Base-by-base conservation (phyloP, 2,329 filamentous ascomycete species). In the Diplodia mutila region DNA sequence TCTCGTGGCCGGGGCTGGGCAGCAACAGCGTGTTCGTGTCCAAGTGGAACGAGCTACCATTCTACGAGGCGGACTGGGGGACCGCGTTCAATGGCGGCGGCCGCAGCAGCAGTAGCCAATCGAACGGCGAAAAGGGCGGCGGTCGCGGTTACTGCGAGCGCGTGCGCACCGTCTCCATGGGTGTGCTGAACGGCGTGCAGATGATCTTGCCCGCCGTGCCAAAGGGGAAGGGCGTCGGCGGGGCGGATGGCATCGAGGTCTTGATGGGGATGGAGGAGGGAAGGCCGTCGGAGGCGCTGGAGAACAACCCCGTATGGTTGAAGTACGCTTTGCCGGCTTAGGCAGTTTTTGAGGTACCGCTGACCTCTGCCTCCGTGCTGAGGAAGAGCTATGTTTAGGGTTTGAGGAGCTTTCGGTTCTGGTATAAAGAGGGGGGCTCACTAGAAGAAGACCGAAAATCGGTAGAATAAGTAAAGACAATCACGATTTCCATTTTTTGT, bases 151-250 rank as follows among this genome's bases (percentile, higher is more conserved):
- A 46, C 18, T 49, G 42, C 59, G 59, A 63, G 42, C 42, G 59
- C 27, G 5, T 37, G 27, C 18, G 59, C 14, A 37, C 29, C 11
- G 27, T 21, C 7, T 16, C 27, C 5, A 27, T 37, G 25, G 59
- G 42, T n/a, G 18, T 63, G n/a, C 12, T 63, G 59, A 63, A 63
- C 2, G 59, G 59, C 27, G 18, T 51, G 27, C 59, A 63, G 27
- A n/a, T 63, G 59, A 21, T 63, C 7, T 7, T 63, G 59, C 59
- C 59, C 46, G 5, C 27, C 6, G 42, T 63, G 46, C 59, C 59
- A 4, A 46, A 5, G 59, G 18, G 32, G 18, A 21, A 6, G 7
- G 53, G 18, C 18, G 9, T 34, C 4, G 32, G 32, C 2, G 59
- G 29, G 23, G 11, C 8, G 12, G 59, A 46, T 1, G 59, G 59